Base-by-base conservation (phyloP, 176 grass and related monocot species). In the Triticum dicoccoides region DNA sequence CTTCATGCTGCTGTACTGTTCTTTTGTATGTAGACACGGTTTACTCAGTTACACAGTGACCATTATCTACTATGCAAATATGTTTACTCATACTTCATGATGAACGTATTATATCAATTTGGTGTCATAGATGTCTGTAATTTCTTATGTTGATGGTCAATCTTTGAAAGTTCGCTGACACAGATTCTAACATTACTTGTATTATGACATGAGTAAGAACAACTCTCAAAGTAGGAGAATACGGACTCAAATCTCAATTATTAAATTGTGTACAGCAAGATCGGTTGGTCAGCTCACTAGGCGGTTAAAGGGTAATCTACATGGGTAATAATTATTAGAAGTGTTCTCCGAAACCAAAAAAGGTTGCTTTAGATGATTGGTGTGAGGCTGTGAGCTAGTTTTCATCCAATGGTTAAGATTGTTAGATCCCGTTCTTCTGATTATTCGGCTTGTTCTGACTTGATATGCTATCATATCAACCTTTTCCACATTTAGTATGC, bases 341-440 rank as follows among this genome's bases (percentile, higher is more conserved):
- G 47, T 14, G 14, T 45, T 58, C 4, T 73, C 35, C 29, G 12
- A 42, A 44, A 44, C 42, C 42, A 69, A 30, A 27, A 76, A 18
- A 8, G 21, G 21, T 27, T 72, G 52, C 51, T 72, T 71, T 72
- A 23, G 69, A 21, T n/a, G 34, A 6, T 23, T 11, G 11, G 11
- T 83, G 52, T 73, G n/a, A 61, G 81, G 11, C 7, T 83, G 52
- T 73, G n/a, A 61, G 81, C 3, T 56, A 58, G 20, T 56, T 83
- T 56, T 56, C 47, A 11, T 83, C 81, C 13, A 11, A 59, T 38
- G 49, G 21, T 59, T 59, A 58, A 70, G 45, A 25, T 72, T 5
- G 0, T 37, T 59, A 54, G n/a, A 29, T 83, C 51, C 5, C 5
- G 71, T 83, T 73, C 51, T 61, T 34, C 51, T 58, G 20, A 73